A percentile compares a stretch with the other conserved stretches of the same genome.
phyloP scores from a whole-genome alignment of 148 eudicot genomes.

The Chenopodium berlandieri region DNA sequence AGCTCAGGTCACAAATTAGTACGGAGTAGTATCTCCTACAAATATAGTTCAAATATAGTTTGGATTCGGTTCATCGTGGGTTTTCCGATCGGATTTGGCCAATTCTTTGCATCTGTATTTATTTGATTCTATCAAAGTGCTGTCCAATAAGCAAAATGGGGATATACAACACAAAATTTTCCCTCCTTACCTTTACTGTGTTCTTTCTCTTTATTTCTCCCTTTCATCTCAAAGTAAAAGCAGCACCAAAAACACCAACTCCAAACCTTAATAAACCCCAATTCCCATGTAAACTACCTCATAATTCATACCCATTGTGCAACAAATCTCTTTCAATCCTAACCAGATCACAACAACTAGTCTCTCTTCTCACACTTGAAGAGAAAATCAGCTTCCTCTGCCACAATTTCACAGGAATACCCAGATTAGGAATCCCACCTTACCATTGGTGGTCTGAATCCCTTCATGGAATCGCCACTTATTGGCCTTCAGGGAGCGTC shows the following conservation, averaged over 20 bases:
- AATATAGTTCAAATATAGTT: too few relatives aligned
- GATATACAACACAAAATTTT: not conserved
- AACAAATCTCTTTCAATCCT: constrained; percentile 47
- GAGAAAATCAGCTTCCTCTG: constrained; percentile 65
- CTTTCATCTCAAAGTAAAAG: constrained; percentile 3
- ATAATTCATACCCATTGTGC: constrained; percentile 61
- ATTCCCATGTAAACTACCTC: constrained; percentile 65
- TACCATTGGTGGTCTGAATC: constrained; percentile 98
- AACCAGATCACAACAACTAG: constrained; percentile 49
- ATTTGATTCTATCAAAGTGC: too few relatives aligned
- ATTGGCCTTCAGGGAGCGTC: constrained; percentile 79
- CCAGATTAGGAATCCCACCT: constrained; percentile 62
- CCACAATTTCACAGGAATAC: constrained; percentile 56
- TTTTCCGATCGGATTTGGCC: too few relatives aligned
- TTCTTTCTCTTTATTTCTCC: constrained; percentile 1
- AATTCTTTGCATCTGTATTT: too few relatives aligned
- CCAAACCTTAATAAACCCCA: constrained; percentile 11
- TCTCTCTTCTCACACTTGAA: constrained; percentile 56
- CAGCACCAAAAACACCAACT: constrained; percentile 3
- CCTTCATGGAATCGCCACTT: constrained; percentile 71
- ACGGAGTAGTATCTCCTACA: too few relatives aligned
- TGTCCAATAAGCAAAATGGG: constrained; percentile 1
- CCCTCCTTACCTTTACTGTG: too few relatives aligned
- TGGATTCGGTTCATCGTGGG: too few relatives aligned
- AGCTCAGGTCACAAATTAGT: too few relatives aligned